These are phyloP conservation scores for Fraxinus anomala DNA, from an alignment of 257 asterid species.

Conservation along the genomic window DNA sequence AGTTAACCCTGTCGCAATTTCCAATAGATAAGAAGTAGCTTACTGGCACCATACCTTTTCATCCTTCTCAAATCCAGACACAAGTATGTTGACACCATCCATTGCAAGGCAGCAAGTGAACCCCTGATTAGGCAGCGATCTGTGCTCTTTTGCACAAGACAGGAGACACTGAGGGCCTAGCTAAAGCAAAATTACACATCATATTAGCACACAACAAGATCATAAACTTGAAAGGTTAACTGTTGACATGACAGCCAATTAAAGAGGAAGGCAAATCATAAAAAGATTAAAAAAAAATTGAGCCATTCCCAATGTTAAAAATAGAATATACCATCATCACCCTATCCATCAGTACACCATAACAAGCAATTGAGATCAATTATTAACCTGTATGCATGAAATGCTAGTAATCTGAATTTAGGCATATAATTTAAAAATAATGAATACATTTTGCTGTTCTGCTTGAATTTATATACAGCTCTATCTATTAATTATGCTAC, in stretches of 20 bases:
- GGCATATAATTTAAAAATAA: not conserved
- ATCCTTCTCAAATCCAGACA: constrained; percentile 82
- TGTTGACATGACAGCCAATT: constrained; percentile 11
- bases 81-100: constrained; percentile 86
- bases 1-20: not conserved
- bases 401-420: constrained; percentile 19
- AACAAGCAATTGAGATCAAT: constrained; percentile 18
- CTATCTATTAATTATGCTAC: not conserved
- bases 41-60: constrained; percentile 61
- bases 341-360: constrained; percentile 11
- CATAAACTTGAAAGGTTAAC: constrained; percentile 6
- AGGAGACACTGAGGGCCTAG: constrained; percentile 94
- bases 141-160: constrained; percentile 87
- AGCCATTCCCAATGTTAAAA: constrained; percentile 13
- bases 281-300: not conserved
- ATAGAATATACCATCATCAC: constrained; percentile 1
- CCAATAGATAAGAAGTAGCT: not conserved
- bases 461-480: not conserved
- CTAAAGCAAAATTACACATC: constrained; percentile 25
- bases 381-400: constrained; percentile 4
- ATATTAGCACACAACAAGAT: constrained; percentile 26
- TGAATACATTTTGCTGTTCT: not conserved
- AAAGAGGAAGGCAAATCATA: constrained; percentile 13
- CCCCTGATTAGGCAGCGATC: constrained; percentile 73
- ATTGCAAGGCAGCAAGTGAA: constrained; percentile 98